phyloP scores from a whole-genome alignment of 164 flowering plant genomes.

The Malania oleifera region DNA sequence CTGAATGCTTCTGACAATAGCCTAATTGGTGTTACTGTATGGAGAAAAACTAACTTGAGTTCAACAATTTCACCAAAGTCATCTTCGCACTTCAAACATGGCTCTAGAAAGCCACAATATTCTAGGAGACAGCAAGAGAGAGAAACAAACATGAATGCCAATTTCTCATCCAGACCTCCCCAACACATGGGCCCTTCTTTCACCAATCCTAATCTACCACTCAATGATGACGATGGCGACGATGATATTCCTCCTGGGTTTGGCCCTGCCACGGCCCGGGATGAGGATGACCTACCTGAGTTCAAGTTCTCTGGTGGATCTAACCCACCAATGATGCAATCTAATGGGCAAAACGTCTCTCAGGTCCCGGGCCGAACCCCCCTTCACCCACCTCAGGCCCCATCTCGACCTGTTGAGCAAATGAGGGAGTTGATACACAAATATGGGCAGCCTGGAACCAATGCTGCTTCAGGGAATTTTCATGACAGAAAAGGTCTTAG shows the following conservation, averaged over 20 bases:
- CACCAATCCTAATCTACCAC: constrained; percentile 11
- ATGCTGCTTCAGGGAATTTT: constrained; percentile 8
- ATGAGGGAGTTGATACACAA: constrained; percentile 69
- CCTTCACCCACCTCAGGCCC: constrained; percentile 8
- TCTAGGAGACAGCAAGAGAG: constrained; percentile 49
- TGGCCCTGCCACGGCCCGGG: constrained; percentile 59
- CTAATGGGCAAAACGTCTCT: constrained; percentile 8
- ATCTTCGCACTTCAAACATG: constrained; percentile 52
- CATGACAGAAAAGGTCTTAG: constrained; percentile 16
- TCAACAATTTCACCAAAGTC: constrained; percentile 60
- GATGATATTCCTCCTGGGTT: constrained; percentile 97
- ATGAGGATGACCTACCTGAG: constrained; percentile 94
- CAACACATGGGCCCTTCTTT: constrained; percentile 17
- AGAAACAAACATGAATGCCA: constrained; percentile 20
- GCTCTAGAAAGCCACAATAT: constrained; percentile 46
- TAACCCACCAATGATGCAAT: constrained; percentile 10
- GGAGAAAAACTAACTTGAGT: constrained; percentile 70
- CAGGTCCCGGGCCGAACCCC: constrained; percentile 8
- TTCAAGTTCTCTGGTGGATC: constrained; percentile 62
- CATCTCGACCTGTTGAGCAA: constrained; percentile 49
- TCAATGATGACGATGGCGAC: constrained; percentile 40
- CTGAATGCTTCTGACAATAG: constrained; percentile 58
- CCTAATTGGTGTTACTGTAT: constrained; percentile 87
- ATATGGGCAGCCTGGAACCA: constrained; percentile 52
- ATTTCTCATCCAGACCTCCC: constrained; percentile 16